Percentiles rank a stretch among this genome's conserved stretches.
These are phyloP conservation scores for Solanum hybrid DNA, from an alignment of 305 asterid species.

Conservation along the genomic window DNA sequence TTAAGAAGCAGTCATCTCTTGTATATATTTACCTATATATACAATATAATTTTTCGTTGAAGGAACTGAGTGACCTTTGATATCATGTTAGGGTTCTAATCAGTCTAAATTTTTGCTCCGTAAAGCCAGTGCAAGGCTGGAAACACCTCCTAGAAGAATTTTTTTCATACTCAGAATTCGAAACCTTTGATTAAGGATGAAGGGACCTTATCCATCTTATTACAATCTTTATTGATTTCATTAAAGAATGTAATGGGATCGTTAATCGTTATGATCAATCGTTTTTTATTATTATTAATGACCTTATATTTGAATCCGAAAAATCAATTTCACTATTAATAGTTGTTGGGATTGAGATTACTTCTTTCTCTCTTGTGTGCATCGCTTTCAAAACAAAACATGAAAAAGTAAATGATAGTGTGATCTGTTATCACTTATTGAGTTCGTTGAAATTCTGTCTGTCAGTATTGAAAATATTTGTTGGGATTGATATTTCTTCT, in stretches of 20 bases:
- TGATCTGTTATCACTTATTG: neutral
- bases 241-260: neutral
- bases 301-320: neutral
- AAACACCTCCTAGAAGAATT: neutral
- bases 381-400: too few species aligned
- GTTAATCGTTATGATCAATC: neutral
- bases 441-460: neutral
- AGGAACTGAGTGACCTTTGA: neutral
- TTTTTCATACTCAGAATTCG: rapidly evolving
- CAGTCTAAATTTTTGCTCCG: neutral
- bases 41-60: neutral
- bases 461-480: neutral
- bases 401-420: too few species aligned
- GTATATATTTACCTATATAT: too few species aligned
- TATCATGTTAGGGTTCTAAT: neutral
- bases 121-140: neutral
- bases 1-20: too few species aligned
- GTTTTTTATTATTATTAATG: neutral
- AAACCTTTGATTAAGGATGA: neutral
- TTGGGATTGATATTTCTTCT: neutral
- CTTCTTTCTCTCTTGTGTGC: neutral
- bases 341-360: neutral
- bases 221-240: neutral
- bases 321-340: neutral
- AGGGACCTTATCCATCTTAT: neutral